Conservation (phyloP, 768 basidiomycete genomes). For the Kockovaella imperatae region DNA sequence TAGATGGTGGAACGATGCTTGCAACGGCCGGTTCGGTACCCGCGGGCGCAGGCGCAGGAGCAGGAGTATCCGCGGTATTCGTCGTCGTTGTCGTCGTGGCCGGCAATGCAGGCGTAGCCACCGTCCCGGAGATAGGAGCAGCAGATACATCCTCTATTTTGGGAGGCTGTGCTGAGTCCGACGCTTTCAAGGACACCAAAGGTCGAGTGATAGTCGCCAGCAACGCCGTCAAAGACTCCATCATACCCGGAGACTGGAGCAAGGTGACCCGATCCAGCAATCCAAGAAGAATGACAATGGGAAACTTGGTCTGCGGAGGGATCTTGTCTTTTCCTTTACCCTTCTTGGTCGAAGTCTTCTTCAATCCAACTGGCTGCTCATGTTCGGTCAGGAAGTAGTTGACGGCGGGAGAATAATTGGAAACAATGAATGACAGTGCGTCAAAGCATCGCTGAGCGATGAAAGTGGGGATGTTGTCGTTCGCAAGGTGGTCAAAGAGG, state of each 20-base stretch:
- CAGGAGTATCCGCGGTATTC: background rate
- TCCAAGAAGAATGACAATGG: conserved; percentile 78
- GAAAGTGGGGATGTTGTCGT: conserved; percentile 79
- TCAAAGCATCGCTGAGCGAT: conserved; percentile 92
- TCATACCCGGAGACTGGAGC: conserved; percentile 76
- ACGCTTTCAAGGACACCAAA: conserved; percentile 43
- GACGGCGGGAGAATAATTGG: conserved; percentile 71
- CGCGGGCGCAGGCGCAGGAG: background rate
- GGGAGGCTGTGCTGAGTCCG: background rate
- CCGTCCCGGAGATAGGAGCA: background rate
- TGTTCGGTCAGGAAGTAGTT: conserved; percentile 95
- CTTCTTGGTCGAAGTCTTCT: conserved; percentile 44
- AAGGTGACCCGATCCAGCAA: conserved; percentile 80
- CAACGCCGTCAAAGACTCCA: conserved; percentile 84
- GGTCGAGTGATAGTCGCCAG: conserved; percentile 84
- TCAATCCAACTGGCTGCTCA: conserved; percentile 70
- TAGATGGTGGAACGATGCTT: conserved; percentile 1
- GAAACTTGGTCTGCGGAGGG: conserved; percentile 69
- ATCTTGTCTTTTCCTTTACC: conserved; percentile 73
- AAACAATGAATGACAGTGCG: conserved; percentile 78
- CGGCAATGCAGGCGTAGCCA: background rate
- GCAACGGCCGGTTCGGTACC: background rate
- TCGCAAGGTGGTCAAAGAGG: conserved; percentile 47
- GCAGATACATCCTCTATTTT: background rate
- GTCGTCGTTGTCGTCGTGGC: background rate